These are phyloP conservation scores for Penicillium glabrum DNA, from an alignment of 2,329 filamentous ascomycete genomes.

Conservation along the genomic window DNA sequence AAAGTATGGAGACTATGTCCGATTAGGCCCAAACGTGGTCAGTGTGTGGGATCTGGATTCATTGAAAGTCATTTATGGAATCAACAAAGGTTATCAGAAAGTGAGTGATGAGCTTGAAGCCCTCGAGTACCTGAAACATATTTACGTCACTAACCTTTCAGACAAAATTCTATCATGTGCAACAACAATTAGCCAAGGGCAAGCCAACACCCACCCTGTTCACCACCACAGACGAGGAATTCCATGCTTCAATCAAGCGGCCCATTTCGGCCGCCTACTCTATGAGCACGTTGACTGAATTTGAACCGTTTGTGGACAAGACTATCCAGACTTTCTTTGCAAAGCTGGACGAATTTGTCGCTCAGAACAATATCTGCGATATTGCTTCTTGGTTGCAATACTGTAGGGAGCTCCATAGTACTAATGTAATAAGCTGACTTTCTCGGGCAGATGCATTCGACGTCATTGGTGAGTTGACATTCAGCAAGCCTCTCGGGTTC, in stretches of 20 bases:
- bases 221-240: slow-evolving; percentile 29
- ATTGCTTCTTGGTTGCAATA: slow-evolving; percentile 30
- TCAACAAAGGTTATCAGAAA: slow-evolving; percentile 20
- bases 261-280: slow-evolving; percentile 42
- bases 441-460: slow-evolving; percentile 30
- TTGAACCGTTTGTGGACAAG: slow-evolving; percentile 39
- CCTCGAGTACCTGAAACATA: neutral
- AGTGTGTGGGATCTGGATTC: slow-evolving; percentile 21
- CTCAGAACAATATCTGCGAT: slow-evolving; percentile 22
- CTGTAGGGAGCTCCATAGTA: neutral
- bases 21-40: slow-evolving; percentile 21
- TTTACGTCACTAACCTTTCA: neutral
- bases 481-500: slow-evolving; percentile 34
- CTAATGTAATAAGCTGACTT: slow-evolving; percentile 1
- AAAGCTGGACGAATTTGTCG: slow-evolving; percentile 26
- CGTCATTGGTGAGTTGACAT: slow-evolving; percentile 39
- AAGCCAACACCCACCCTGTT: slow-evolving; percentile 21
- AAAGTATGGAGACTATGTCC: slow-evolving; percentile 22
- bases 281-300: slow-evolving; percentile 43
- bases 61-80: slow-evolving; percentile 21
- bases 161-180: slow-evolving; percentile 17
- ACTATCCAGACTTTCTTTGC: slow-evolving; percentile 29
- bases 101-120: neutral
- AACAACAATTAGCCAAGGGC: slow-evolving; percentile 21
- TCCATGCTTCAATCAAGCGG: slow-evolving; percentile 43